These are phyloP conservation scores for Aspergillus quadricinctus DNA, from an alignment of 2,329 filamentous ascomycete genomes.

Conservation along the genomic window DNA sequence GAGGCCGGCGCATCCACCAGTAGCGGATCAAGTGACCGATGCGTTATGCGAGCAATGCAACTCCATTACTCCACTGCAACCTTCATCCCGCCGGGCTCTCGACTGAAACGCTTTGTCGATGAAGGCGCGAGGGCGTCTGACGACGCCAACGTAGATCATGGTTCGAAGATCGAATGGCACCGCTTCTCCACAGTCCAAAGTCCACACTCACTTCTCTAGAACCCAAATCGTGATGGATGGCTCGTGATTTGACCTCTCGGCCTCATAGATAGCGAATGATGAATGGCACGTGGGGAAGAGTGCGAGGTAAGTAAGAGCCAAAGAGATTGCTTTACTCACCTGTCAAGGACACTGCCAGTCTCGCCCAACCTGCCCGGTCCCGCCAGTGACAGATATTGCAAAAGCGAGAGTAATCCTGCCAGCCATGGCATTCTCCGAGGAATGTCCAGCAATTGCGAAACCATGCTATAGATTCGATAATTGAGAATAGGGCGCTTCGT, in stretches of 20 bases:
- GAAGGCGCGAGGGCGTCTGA: constrained; percentile 19
- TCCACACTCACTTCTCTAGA: constrained; percentile 10
- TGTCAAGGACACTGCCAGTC: constrained; percentile 77
- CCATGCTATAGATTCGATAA: constrained; percentile 73
- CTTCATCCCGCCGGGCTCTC: constrained; percentile 13
- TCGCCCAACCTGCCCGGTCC: constrained; percentile 73
- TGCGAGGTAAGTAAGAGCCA: constrained; percentile 5
- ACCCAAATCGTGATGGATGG: background rate
- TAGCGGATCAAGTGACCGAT: constrained; percentile 57
- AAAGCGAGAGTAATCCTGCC: constrained; percentile 66
- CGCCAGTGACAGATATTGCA: constrained; percentile 67
- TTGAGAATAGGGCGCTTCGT: constrained; percentile 61
- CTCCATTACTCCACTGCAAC: constrained; percentile 25
- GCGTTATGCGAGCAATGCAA: constrained; percentile 50
- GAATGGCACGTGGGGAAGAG: background rate
- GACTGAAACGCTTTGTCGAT: constrained; percentile 5
- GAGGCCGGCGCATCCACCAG: constrained; percentile 27
- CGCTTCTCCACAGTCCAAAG: constrained; percentile 24
- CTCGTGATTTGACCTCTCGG: constrained; percentile 4
- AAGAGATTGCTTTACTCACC: constrained; percentile 59
- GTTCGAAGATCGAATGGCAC: constrained; percentile 28
- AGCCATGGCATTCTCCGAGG: constrained; percentile 88
- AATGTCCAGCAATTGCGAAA: constrained; percentile 69
- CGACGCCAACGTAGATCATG: constrained; percentile 27
- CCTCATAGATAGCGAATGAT: constrained; percentile 9